phyloP scores from a whole-genome alignment of 495 filamentous ascomycete genomes.

The Rhypophila decipiens region DNA sequence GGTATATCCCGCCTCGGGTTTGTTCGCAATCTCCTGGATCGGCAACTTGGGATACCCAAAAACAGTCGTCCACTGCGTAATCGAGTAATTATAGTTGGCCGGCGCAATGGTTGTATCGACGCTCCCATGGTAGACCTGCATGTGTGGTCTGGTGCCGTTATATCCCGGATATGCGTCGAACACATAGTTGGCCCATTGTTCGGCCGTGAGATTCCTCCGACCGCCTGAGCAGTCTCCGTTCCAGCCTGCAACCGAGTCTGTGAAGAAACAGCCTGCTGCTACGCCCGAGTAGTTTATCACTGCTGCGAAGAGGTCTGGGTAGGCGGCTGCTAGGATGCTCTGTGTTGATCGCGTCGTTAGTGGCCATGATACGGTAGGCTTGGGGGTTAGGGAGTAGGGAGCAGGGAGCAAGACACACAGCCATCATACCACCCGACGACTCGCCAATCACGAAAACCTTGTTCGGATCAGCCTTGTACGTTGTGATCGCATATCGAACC shows the following conservation, averaged over 20 bases:
- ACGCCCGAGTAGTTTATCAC: slow-evolving; percentile 54
- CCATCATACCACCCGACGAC: too few species aligned
- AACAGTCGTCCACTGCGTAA: slow-evolving; percentile 49
- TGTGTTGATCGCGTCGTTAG: too few species aligned
- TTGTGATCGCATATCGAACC: too few species aligned
- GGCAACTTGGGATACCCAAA: slow-evolving; percentile 32
- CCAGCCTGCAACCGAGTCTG: slow-evolving; percentile 39
- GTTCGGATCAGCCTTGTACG: too few species aligned
- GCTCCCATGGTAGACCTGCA: slow-evolving; percentile 51
- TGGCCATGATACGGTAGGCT: too few species aligned
- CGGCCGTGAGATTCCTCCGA: slow-evolving; percentile 28
- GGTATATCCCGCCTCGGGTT: slow-evolving; percentile 28
- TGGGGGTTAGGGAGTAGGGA: too few species aligned
- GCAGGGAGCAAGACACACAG: too few species aligned
- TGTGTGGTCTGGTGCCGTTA: slow-evolving; percentile 45
- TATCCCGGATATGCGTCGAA: slow-evolving; percentile 47
- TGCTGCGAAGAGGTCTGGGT: slow-evolving; percentile 52
- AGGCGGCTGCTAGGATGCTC: slow-evolving; percentile 54
- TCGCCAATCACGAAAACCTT: too few species aligned
- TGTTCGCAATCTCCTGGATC: slow-evolving; percentile 21
- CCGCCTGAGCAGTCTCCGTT: slow-evolving; percentile 39
- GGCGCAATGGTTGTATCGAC: slow-evolving; percentile 42
- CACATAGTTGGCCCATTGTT: slow-evolving; percentile 41
- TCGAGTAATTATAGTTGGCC: slow-evolving; percentile 42
- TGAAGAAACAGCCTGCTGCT: slow-evolving; percentile 53